phyloP scores from a whole-genome alignment of 2,329 filamentous ascomycete genomes.

The Talaromyces funiculosus region DNA sequence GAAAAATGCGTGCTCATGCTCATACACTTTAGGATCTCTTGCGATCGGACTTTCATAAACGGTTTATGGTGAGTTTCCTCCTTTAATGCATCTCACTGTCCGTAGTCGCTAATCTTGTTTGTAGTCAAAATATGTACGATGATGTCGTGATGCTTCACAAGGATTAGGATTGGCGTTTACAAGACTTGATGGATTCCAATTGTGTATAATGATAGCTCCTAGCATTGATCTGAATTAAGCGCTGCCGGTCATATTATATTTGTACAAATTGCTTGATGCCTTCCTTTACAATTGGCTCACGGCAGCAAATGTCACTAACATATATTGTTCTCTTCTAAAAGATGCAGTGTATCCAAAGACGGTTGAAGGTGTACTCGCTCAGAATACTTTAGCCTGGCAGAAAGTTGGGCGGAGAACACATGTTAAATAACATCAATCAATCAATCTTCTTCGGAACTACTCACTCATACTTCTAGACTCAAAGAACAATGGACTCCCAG shows the following conservation, averaged over 20 bases:
- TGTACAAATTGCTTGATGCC: too few relatives aligned
- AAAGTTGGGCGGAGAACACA: background rate
- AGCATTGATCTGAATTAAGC: background rate
- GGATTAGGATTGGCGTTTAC: background rate
- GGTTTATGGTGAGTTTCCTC: slow-evolving; percentile 69
- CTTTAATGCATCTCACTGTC: background rate
- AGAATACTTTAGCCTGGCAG: too few relatives aligned
- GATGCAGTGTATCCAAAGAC: too few relatives aligned
- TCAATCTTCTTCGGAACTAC: background rate
- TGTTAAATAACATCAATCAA: background rate
- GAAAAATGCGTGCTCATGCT: slow-evolving; percentile 13
- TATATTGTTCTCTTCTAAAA: too few relatives aligned
- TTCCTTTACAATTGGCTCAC: too few relatives aligned
- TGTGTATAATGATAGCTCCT: background rate
- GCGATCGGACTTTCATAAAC: slow-evolving; percentile 93
- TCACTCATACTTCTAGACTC: background rate
- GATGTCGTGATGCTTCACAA: slow-evolving; percentile 14
- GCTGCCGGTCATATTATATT: too few relatives aligned
- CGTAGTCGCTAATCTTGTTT: background rate
- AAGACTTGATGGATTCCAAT: background rate
- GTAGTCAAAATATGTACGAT: slow-evolving; percentile 48
- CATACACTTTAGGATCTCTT: slow-evolving; percentile 61
- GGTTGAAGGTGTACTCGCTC: too few relatives aligned
- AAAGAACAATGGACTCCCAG: slow-evolving; percentile 28
- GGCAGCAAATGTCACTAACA: too few relatives aligned